A percentile compares a stretch with the other conserved stretches of the same genome.
Conservation (phyloP, 106 monocot genomes). For the Dendrobium chrysotoxum region DNA sequence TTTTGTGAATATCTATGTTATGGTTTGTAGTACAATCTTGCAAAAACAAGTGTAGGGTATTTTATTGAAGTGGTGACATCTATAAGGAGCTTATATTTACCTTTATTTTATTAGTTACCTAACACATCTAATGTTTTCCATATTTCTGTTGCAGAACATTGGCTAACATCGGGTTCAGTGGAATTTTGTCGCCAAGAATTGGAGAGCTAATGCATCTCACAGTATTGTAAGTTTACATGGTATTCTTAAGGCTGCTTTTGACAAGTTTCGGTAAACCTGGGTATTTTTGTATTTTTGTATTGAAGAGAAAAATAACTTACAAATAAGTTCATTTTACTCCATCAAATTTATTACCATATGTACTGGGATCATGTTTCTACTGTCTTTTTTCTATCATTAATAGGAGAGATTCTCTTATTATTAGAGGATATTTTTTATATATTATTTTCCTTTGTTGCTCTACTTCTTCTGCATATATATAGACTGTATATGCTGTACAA, state of each 20-base stretch:
- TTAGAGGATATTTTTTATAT: neutral
- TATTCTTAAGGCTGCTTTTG: neutral
- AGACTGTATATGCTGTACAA: neutral
- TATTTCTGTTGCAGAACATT: slow-evolving; percentile 41
- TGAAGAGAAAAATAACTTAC: neutral
- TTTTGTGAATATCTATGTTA: neutral
- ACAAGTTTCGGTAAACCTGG: neutral
- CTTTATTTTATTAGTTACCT: neutral
- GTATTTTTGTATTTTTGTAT: neutral
- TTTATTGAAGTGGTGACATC: neutral
- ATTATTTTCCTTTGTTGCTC: neutral
- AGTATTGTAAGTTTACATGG: slow-evolving; percentile 40
- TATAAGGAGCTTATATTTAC: neutral
- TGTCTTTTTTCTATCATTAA: neutral
- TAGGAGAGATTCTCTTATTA: neutral
- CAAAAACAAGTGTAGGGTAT: neutral
- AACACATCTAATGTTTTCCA: neutral
- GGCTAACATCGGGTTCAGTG: slow-evolving; percentile 63
- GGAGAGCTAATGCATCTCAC: slow-evolving; percentile 44
- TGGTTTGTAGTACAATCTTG: neutral
- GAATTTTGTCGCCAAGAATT: slow-evolving; percentile 68
- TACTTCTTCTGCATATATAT: neutral
- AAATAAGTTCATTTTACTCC: neutral
- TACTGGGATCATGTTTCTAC: neutral
- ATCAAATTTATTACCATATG: neutral